Evolutionary conservation across 345 rosid genomes (phyloP).

Genomic region (Triadica sebifera): DNA sequence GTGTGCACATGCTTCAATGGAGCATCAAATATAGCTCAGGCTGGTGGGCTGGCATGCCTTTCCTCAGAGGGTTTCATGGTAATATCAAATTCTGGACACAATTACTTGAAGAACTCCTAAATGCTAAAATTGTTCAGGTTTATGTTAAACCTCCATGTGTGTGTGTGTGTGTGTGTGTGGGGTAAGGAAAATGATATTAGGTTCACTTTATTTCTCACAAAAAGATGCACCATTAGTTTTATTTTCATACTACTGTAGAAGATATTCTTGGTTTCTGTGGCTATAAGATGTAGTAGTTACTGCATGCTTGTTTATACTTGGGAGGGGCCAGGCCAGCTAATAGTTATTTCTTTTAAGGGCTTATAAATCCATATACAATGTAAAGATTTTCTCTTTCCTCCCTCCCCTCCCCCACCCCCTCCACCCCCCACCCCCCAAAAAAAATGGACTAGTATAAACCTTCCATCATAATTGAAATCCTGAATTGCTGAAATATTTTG

Average conservation of each 20-base stretch:
- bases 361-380: too few species aligned
- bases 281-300: neutral
- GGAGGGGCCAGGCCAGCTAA: neutral
- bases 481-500: too few species aligned
- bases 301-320: neutral
- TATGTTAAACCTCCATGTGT: neutral
- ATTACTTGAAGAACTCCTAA: neutral
- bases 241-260: neutral
- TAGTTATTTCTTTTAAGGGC: too few species aligned
- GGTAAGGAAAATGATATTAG: neutral
- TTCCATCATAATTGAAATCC: too few species aligned
- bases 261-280: neutral
- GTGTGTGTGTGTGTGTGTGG: neutral
- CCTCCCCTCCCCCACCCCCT: too few species aligned
- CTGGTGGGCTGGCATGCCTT: conserved; percentile 22
- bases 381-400: too few species aligned
- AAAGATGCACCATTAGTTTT: neutral
- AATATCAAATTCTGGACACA: neutral
- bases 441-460: too few species aligned
- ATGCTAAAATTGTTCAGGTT: neutral
- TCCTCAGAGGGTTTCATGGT: conserved; percentile 15
- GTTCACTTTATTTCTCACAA: neutral
- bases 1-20: conserved; percentile 24
- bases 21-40: conserved; percentile 20
- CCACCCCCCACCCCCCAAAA: too few species aligned